Evolutionary conservation across 306 rosid genomes (phyloP), one percentile per base, ranked within the genome.

Genomic region (Vachellia collinsii): DNA sequence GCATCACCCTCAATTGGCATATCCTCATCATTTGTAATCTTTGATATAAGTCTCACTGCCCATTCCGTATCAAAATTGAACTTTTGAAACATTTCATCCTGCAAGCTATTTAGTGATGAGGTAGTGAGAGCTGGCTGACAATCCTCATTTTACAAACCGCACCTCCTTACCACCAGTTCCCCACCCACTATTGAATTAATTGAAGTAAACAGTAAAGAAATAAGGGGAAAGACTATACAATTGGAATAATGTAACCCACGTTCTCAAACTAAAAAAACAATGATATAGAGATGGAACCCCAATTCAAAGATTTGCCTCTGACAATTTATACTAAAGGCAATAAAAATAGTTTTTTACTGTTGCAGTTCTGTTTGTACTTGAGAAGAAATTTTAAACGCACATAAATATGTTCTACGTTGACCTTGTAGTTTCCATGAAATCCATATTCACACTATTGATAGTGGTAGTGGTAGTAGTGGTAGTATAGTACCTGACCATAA

Each of bases 21-120:
- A 88, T 95, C 97, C 84, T 95, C 98, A 23, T 90, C 99, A 72
- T 95, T 89, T 54, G 99, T 89, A 82, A 95, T 93, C 85, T 77
- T 93, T 70, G 99, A 91, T 84, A 95, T 95, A 80, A 95, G 94
- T 78, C 91, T 86, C 77, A 93, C 97, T 38, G 97, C 99, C 99
- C 99, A 95, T 82, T 93, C 97, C 47, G 95, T 95, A 83, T 95
- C 99, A 87, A 93, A 93, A 87, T 95, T 93, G 74, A 95, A 95
- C 88, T 95, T 95, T 66, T 81, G 97, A 85, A 95, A 93, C 98
- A 95, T 95, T 88, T 95, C 98, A 79, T 95, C 99, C 92, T 95
- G 99, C 94, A 95, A 87, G 84, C 99, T 95, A 80, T 85, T 76
- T 81, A 79, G 86, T 80, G 62, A 64, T 75, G 70, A 61, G 41